phyloP scores from a whole-genome alignment of 106 monocot genomes.

The Narthecium ossifragum region DNA sequence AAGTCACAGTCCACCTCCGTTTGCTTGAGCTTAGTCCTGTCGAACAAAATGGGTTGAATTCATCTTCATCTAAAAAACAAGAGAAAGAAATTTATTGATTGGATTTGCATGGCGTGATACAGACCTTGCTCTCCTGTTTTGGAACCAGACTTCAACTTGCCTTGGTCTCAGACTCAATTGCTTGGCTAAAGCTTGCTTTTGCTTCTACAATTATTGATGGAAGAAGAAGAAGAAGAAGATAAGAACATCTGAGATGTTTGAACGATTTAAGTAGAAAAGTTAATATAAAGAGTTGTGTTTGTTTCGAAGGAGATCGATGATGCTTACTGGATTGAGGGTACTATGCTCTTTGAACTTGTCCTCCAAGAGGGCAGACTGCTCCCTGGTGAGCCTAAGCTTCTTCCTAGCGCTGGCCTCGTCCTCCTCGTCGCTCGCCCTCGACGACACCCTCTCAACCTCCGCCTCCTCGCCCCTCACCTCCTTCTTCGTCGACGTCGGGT shows the following conservation, averaged over 20 bases:
- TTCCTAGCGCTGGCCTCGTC: slow-evolving; percentile 27
- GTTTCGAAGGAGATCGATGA: too few relatives aligned
- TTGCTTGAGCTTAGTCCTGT: slow-evolving; percentile 46
- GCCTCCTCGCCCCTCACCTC: background rate
- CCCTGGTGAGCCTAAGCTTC: slow-evolving; percentile 40
- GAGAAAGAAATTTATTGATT: background rate
- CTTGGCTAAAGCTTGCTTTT: slow-evolving; percentile 34
- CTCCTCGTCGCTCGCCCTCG: slow-evolving; percentile 6
- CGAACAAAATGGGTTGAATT: background rate
- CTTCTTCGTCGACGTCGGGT: background rate
- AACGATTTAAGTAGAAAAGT: background rate
- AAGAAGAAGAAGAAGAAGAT: background rate
- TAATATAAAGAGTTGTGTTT: background rate
- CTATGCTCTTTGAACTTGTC: slow-evolving; percentile 27
- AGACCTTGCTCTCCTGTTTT: slow-evolving; percentile 45
- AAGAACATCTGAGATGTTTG: background rate
- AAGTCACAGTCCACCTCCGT: slow-evolving; percentile 36
- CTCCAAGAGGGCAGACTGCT: slow-evolving; percentile 30
- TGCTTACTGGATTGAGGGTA: slow-evolving; percentile 30
- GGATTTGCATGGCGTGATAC: background rate
- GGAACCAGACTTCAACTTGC: slow-evolving; percentile 55
- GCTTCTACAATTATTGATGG: slow-evolving; percentile 29
- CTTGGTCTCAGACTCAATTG: slow-evolving; percentile 33
- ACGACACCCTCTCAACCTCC: slow-evolving; percentile 3
- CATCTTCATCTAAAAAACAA: background rate